These are phyloP conservation scores for Fusarium subtropicale DNA, from an alignment of 2,329 filamentous ascomycete genomes.

Conservation along the genomic window DNA sequence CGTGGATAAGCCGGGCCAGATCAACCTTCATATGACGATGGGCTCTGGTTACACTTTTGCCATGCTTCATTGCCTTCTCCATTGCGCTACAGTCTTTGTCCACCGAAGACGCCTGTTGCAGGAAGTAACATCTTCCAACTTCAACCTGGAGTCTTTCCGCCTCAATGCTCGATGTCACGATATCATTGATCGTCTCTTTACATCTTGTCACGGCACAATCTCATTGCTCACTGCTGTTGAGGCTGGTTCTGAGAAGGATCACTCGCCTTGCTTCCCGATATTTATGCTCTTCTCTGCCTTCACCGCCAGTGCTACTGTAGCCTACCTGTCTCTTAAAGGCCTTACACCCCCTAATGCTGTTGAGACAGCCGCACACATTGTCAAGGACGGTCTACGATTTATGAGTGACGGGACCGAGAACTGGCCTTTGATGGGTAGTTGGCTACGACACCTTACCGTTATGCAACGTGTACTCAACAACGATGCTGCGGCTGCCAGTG, in stretches of 20 bases:
- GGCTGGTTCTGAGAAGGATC: constrained; percentile 67
- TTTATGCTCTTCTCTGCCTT: constrained; percentile 74
- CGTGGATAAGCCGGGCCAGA: constrained; percentile 70
- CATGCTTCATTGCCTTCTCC: constrained; percentile 71
- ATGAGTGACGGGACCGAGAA: constrained; percentile 69
- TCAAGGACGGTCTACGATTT: constrained; percentile 68
- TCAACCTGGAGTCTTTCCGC: constrained; percentile 66
- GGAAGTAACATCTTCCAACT: constrained; percentile 64
- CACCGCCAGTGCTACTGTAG: constrained; percentile 69
- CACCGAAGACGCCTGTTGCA: constrained; percentile 70
- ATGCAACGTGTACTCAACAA: constrained; percentile 71
- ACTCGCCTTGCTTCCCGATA: constrained; percentile 70
- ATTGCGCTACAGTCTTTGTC: constrained; percentile 71
- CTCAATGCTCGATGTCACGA: constrained; percentile 62
- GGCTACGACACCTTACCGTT: constrained; percentile 69
- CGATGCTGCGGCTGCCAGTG: constrained; percentile 55
- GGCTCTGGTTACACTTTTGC: constrained; percentile 72
- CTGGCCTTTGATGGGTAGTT: constrained; percentile 69
- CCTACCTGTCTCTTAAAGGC: constrained; percentile 71
- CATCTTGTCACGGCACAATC: constrained; percentile 69
- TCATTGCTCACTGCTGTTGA: constrained; percentile 67
- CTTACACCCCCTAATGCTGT: constrained; percentile 66
- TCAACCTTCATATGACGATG: constrained; percentile 73
- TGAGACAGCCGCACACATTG: constrained; percentile 68
- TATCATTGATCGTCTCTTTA: constrained; percentile 67